phyloP scores from a whole-genome alignment of 345 rosid genomes.

The Syzygium jambos region DNA sequence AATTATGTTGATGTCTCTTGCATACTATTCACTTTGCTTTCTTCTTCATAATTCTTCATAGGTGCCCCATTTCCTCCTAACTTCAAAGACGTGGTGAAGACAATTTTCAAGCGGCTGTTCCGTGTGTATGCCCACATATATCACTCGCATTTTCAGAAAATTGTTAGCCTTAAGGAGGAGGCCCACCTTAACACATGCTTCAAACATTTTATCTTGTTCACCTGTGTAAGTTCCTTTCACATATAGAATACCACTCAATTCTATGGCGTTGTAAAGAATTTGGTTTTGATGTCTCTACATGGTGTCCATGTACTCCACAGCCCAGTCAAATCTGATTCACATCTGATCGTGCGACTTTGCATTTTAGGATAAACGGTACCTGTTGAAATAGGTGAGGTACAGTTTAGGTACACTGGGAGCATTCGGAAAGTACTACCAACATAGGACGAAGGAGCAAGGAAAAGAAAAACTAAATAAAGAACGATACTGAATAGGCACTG shows the following conservation, averaged over 20 bases:
- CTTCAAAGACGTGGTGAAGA: conserved; percentile 95
- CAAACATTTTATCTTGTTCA: conserved; percentile 94
- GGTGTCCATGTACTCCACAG: neutral
- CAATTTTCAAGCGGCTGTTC: conserved; percentile 87
- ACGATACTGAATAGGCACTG: neutral
- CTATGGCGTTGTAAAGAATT: neutral
- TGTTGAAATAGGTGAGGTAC: neutral
- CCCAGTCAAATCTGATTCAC: neutral
- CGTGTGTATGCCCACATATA: conserved; percentile 97
- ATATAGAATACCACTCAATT: neutral
- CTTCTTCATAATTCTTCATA: conserved; percentile 15
- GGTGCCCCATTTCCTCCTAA: conserved; percentile 97
- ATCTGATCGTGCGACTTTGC: neutral
- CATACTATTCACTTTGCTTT: neutral
- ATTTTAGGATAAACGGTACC: neutral
- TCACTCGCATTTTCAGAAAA: conserved; percentile 96
- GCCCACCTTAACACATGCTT: conserved; percentile 99
- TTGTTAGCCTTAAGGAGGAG: conserved; percentile 98
- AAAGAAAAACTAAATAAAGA: neutral
- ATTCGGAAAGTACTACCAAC: neutral
- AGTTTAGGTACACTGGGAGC: neutral
- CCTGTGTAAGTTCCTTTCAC: conserved; percentile 55
- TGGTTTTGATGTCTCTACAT: neutral
- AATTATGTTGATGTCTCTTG: neutral
- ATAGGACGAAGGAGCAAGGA: neutral